Conservation (phyloP, 192 early-diverging fungal genomes). For the Coemansia sp. region DNA sequence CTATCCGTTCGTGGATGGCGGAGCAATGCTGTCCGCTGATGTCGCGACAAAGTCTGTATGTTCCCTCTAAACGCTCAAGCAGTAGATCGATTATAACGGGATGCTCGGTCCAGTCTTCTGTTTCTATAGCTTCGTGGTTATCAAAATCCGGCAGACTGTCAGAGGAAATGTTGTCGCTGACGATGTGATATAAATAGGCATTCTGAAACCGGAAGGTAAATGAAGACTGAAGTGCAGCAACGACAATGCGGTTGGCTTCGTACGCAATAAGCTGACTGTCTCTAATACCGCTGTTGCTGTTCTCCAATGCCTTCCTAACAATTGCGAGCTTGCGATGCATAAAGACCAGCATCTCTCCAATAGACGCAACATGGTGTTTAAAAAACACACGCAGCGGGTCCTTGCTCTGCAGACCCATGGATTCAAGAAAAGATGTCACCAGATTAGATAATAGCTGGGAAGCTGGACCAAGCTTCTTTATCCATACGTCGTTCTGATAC, state of each 20-base stretch:
- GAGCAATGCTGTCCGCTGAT: conserved; percentile 29
- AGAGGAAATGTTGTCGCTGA: background rate
- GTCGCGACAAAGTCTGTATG: conserved; percentile 39
- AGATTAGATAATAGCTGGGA: conserved; percentile 37
- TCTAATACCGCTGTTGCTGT: conserved; percentile 21
- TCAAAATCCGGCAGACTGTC: background rate
- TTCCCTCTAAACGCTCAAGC: conserved; percentile 23
- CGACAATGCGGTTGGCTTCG: conserved; percentile 36
- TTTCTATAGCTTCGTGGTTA: background rate
- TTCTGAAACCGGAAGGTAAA: conserved; percentile 38
- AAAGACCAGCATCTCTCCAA: conserved; percentile 34
- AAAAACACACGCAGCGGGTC: conserved; percentile 47
- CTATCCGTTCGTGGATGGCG: conserved; percentile 38
- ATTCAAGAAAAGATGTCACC: conserved; percentile 32
- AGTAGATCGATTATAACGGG: conserved; percentile 25
- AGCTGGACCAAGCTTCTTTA: conserved; percentile 14
- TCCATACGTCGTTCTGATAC: conserved; percentile 40
- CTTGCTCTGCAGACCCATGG: conserved; percentile 22
- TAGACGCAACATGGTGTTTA: conserved; percentile 22
- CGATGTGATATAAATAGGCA: conserved; percentile 27
- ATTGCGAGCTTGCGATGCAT: conserved; percentile 32
- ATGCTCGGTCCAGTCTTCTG: conserved; percentile 35
- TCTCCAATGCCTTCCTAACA: conserved; percentile 26
- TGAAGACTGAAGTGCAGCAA: conserved; percentile 28
- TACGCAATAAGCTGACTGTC: conserved; percentile 33